Evolutionary conservation across 2,329 filamentous ascomycete genomes (phyloP).

Genomic region (Aureobasidium sp.): DNA sequence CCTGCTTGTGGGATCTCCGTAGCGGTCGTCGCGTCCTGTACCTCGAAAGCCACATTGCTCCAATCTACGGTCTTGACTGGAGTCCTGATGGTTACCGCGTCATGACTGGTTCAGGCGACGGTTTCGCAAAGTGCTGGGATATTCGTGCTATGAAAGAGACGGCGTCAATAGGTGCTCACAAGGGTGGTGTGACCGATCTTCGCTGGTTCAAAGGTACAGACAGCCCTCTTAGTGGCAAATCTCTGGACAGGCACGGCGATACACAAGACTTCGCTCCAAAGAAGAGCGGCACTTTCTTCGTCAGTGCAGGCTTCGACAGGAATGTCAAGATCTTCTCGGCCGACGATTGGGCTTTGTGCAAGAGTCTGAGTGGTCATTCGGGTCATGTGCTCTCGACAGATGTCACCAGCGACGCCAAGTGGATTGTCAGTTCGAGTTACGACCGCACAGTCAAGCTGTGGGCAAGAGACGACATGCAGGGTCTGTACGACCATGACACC

Average conservation of each 20-base stretch:
- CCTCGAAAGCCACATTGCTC: conserved; percentile 83
- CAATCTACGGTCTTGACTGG: conserved; percentile 92
- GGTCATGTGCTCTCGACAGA: conserved; percentile 89
- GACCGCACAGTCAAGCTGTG: conserved; percentile 95
- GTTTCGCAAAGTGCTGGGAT: conserved; percentile 98
- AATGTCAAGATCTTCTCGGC: conserved; percentile 94
- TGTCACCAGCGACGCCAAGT: conserved; percentile 73
- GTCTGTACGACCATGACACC: conserved; percentile 17
- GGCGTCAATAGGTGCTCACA: conserved; percentile 83
- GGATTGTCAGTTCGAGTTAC: conserved; percentile 91
- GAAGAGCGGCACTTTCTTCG: conserved; percentile 84
- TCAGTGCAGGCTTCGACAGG: conserved; percentile 85
- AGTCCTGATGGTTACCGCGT: conserved; percentile 83
- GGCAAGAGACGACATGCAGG: conserved; percentile 70
- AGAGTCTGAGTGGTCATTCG: conserved; percentile 81
- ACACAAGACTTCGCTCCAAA: conserved; percentile 47
- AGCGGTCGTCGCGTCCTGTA: conserved; percentile 94
- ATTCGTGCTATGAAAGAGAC: conserved; percentile 76
- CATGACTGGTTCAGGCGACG: conserved; percentile 84
- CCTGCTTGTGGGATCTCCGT: conserved; percentile 88
- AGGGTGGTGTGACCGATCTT: conserved; percentile 83
- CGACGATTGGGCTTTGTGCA: conserved; percentile 88
- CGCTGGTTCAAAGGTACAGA: conserved; percentile 89
- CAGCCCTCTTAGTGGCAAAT: conserved; percentile 43
- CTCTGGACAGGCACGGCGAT: not conserved